Conservation (phyloP, 768 basidiomycete genomes). For the Tephrocybe sp. region DNA sequence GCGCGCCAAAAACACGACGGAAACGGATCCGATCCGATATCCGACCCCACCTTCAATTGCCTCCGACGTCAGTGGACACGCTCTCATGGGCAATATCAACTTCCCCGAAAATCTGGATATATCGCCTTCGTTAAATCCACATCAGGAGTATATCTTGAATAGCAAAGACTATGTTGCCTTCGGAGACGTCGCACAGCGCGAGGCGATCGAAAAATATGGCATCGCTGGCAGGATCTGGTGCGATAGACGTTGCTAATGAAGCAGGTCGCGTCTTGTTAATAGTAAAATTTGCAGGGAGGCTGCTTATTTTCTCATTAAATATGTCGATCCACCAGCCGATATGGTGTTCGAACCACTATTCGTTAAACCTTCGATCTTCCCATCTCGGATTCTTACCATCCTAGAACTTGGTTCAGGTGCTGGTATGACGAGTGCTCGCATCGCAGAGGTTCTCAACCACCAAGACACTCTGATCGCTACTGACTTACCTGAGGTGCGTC, state of each 20-base stretch:
- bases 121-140: conserved; percentile 28
- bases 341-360: conserved; percentile 59
- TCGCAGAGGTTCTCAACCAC: conserved; percentile 35
- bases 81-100: conserved; percentile 32
- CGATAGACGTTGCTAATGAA: conserved; percentile 13
- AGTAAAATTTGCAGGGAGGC: conserved; percentile 61
- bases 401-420: conserved; percentile 84
- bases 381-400: conserved; percentile 28
- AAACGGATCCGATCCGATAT: not conserved
- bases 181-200: conserved; percentile 41
- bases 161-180: conserved; percentile 23
- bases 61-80: not conserved
- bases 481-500: conserved; percentile 73
- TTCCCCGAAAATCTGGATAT: conserved; percentile 40
- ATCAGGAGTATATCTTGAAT: not conserved
- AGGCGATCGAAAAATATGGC: conserved; percentile 70
- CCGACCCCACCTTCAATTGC: not conserved
- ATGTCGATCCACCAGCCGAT: conserved; percentile 41
- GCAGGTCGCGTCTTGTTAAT: conserved; percentile 15
- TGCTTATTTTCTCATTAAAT: conserved; percentile 57
- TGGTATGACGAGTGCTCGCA: conserved; percentile 54
- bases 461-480: conserved; percentile 59
- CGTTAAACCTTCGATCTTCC: conserved; percentile 20
- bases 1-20: not conserved
- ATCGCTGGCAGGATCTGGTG: conserved; percentile 89